Base-by-base conservation (phyloP, 805 yeast genomes). In the Lipomyces orientalis region DNA sequence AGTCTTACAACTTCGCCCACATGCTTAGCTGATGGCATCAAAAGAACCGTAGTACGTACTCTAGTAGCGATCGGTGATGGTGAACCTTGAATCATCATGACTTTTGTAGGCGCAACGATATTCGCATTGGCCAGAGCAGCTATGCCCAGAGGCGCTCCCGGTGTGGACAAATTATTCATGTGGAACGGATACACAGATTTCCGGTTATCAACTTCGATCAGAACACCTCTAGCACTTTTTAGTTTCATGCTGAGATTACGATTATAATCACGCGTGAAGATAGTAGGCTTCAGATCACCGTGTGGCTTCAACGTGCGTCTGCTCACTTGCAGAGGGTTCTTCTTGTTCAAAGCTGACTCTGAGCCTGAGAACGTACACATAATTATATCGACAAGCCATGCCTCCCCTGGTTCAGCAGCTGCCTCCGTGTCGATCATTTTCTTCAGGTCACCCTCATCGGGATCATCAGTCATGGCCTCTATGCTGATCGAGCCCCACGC, bases 171-270 rank as follows among this genome's bases (percentile, higher is more conserved):
- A 6, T 69, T 55, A 31, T 92, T 39, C 19, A 65, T n/a, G 31
- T 68, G 94, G 83, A 94, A 91, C 65, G 99, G 98, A 79, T 87
- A 94, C 43, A 95, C 98, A 34, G 97, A 90, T 73, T 86, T 83
- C 59, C 85, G 81, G 73, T 85, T 86, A 79, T 93, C 97, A 72
- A 91, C 86, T 68, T 85, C 85, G 43, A 87, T 82, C 72, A 93
- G 82, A 64, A 93, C 82, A 69, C 84, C 85, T 78, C 97, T 87
- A 9, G 97, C 84, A 31, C 91, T 83, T 76, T 85, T 88, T 74
- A 94, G 82, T 76, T 89, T 92, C 76, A 94, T 68, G 61, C 66
- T 62, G 54, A 68, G 51, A 12, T 46, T 29, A 34, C 39, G 84
- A 66, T 86, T 88, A 77, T 87, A 91, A 79, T 94, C 98, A 79